phyloP scores from a whole-genome alignment of 1,284 basidiomycete species.

The Leccinum angustisporum region DNA sequence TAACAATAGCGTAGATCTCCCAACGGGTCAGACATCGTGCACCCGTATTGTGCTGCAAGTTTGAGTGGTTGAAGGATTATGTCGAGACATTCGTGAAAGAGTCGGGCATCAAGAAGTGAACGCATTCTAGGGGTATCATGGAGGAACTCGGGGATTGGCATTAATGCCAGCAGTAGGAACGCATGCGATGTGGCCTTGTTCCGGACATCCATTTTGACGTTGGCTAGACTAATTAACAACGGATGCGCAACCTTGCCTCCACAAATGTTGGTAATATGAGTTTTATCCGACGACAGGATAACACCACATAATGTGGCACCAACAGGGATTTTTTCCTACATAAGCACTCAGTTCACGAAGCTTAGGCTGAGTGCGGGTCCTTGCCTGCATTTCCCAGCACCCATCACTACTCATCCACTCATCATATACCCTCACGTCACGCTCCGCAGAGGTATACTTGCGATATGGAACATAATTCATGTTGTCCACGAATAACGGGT shows the following conservation, averaged over 20 bases:
- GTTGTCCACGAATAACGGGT: not conserved
- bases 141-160: slow-evolving; percentile 33
- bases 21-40: slow-evolving; percentile 30
- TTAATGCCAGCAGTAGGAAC: slow-evolving; percentile 31
- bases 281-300: slow-evolving; percentile 37
- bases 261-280: slow-evolving; percentile 30
- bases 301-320: slow-evolving; percentile 1
- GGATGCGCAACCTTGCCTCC: slow-evolving; percentile 28
- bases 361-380: no score
- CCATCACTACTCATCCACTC: no score
- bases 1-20: slow-evolving; percentile 15
- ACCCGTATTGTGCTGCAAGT: slow-evolving; percentile 23
- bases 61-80: slow-evolving; percentile 35
- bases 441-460: not conserved
- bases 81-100: slow-evolving; percentile 35
- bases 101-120: slow-evolving; percentile 7
- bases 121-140: not conserved
- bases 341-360: no score
- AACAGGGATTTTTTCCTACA: no score
- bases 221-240: slow-evolving; percentile 35
- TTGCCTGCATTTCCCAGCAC: not conserved
- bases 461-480: not conserved
- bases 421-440: not conserved
- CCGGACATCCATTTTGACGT: slow-evolving; percentile 32
- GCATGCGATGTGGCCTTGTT: slow-evolving; percentile 33